Evolutionary conservation across 257 asterid genomes (phyloP), one percentile per base, ranked within the genome.

Genomic region (Voacanga thouarsii): DNA sequence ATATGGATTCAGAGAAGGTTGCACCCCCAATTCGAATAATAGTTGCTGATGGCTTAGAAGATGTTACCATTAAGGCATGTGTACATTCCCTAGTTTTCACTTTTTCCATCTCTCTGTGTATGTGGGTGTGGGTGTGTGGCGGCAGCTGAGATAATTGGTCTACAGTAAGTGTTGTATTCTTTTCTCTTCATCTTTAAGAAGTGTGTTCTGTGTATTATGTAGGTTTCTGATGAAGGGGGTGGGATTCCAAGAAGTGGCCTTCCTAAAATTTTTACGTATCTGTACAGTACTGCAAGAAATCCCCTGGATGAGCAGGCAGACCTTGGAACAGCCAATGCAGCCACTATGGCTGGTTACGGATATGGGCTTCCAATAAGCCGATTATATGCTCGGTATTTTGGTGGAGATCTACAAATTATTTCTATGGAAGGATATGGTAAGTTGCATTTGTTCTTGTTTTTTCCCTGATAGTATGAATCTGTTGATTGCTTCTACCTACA

Each of bases 221-320:
- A 94, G 97, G 92, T 93, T 67, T 95, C 98, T 30, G 99, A 95
- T 80, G 98, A 95, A 90, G 99, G 99, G n/a, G 99, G 98, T 66
- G 99, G 99, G 68, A 90, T 95, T 53, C 84, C 98, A 7, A 90
- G 99, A 87, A 95, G 99, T 41, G 98, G 97, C 47, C 96, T 93
- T 65, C 90, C 97, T 10, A 95, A 75, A 82, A 89, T 95, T 37
- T 95, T 95, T 81, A 93, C 98, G 0, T 93, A 93, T 80, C 97
- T 95, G 69, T 95, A 92, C 85, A 91, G 98, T 74, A 93, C 99
- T 61, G 98, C 99, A 77, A 88, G 71, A 83, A 90, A 87, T 79
- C 94, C 96, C 56, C 85, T 90, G 75, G 92, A 90, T 49, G 96
- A 90, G 74, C 91, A 89, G 57, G 65, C 87, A 9, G 94, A 94